A percentile compares a stretch with the other conserved stretches of the same genome.
phyloP scores from a whole-genome alignment of 75 land plant species.

The Sequoia sempervirens region DNA sequence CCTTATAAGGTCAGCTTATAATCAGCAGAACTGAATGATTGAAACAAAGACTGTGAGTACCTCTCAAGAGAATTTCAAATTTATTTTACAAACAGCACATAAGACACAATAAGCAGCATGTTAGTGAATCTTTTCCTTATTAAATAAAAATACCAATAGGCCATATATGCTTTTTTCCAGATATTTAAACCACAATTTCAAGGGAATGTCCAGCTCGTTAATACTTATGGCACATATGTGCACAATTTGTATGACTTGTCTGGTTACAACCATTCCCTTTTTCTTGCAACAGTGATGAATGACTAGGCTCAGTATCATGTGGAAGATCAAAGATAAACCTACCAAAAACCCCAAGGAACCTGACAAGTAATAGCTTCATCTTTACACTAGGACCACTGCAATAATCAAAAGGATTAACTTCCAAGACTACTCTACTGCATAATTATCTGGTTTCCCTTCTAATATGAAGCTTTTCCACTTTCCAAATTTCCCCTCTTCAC shows the following conservation, averaged over 20 bases:
- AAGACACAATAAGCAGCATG: background rate
- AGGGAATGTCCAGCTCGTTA: background rate
- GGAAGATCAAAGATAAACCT: background rate
- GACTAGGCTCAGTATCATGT: background rate
- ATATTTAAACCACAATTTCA: background rate
- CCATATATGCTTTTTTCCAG: background rate
- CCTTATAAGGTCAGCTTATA: background rate
- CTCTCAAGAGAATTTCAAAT: background rate
- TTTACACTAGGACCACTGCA: background rate
- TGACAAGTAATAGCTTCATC: background rate
- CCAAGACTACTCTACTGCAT: background rate
- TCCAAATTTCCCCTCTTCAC: background rate
- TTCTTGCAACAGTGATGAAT: background rate
- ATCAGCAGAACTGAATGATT: background rate
- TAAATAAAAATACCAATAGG: background rate
- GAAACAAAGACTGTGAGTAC: background rate
- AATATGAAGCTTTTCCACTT: background rate
- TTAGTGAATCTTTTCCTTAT: background rate
- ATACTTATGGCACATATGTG: background rate
- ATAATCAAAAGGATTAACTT: background rate
- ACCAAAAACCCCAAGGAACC: background rate
- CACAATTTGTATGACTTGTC: background rate
- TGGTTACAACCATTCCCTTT: background rate
- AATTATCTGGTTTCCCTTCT: background rate
- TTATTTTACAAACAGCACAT: background rate